Evolutionary conservation across 2,329 filamentous ascomycete genomes (phyloP).

Genomic region (Ilyonectria destructans): DNA sequence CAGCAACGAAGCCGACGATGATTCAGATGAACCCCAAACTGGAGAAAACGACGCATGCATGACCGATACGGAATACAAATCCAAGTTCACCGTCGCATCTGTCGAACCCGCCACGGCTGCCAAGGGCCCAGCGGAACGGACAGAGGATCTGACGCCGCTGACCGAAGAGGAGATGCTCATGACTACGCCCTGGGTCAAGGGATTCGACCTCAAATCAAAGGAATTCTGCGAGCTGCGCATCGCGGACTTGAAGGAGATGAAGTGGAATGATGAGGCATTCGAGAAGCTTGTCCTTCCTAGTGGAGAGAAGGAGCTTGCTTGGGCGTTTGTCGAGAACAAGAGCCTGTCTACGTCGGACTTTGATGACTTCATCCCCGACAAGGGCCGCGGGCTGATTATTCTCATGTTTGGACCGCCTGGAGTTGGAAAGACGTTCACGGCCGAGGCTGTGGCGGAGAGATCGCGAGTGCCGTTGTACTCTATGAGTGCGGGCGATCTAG

Average conservation of each 20-base stretch:
- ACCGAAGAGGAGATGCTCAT: constrained; percentile 56
- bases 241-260: constrained; percentile 39
- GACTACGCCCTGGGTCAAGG: constrained; percentile 56
- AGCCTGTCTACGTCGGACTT: constrained; percentile 44
- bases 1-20: neutral
- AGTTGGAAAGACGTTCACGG: constrained; percentile 64
- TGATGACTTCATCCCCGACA: constrained; percentile 57
- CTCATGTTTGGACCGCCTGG: constrained; percentile 63
- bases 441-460: constrained; percentile 58
- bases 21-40: neutral
- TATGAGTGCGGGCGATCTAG: constrained; percentile 59
- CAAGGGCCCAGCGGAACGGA: constrained; percentile 32
- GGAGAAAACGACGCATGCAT: constrained; percentile 13
- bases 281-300: constrained; percentile 56
- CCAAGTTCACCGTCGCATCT: constrained; percentile 26
- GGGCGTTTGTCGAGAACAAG: constrained; percentile 58
- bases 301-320: constrained; percentile 57
- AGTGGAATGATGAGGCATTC: constrained; percentile 57
- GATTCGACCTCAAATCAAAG: constrained; percentile 57
- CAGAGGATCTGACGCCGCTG: constrained; percentile 48
- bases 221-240: constrained; percentile 44
- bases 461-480: constrained; percentile 57
- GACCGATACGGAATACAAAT: constrained; percentile 16
- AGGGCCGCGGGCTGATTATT: constrained; percentile 62
- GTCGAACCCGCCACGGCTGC: constrained; percentile 26